Evolutionary conservation across 2,329 filamentous ascomycete species (phyloP).

Genomic region (Blastomyces percursus): DNA sequence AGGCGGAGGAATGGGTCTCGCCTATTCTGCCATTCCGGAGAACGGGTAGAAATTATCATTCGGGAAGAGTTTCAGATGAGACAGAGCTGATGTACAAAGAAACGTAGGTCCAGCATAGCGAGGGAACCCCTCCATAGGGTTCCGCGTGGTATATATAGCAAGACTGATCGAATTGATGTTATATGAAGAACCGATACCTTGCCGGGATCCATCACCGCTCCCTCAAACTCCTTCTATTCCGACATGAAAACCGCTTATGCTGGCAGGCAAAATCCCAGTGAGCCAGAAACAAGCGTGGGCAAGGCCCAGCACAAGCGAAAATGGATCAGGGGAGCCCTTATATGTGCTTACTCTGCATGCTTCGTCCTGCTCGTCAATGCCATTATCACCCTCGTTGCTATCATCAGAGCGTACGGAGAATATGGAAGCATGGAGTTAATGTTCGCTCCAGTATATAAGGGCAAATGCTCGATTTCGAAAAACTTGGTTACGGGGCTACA

Average conservation of each 20-base stretch:
- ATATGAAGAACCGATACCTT: neutral
- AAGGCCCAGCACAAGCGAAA: neutral
- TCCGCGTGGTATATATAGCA: neutral
- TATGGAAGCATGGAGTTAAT: neutral
- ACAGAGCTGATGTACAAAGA: neutral
- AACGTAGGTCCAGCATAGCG: neutral
- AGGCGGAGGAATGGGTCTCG: neutral
- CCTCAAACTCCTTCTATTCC: neutral
- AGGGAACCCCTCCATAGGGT: neutral
- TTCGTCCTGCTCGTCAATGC: constrained; percentile 12
- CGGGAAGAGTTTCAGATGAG: neutral
- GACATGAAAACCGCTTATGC: neutral
- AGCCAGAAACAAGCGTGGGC: neutral
- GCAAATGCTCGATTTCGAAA: constrained; percentile 9
- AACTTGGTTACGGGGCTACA: constrained; percentile 19
- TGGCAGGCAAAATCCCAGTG: neutral
- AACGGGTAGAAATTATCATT: neutral
- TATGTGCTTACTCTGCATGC: constrained; percentile 5
- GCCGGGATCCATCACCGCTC: neutral
- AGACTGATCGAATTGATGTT: neutral
- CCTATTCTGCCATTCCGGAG: neutral
- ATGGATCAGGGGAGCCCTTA: constrained; percentile 6
- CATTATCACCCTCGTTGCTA: constrained; percentile 6
- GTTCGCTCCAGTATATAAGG: constrained; percentile 7
- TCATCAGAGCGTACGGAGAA: neutral